phyloP scores from a whole-genome alignment of 345 rosid species.

The Rhizophora apiculata region DNA sequence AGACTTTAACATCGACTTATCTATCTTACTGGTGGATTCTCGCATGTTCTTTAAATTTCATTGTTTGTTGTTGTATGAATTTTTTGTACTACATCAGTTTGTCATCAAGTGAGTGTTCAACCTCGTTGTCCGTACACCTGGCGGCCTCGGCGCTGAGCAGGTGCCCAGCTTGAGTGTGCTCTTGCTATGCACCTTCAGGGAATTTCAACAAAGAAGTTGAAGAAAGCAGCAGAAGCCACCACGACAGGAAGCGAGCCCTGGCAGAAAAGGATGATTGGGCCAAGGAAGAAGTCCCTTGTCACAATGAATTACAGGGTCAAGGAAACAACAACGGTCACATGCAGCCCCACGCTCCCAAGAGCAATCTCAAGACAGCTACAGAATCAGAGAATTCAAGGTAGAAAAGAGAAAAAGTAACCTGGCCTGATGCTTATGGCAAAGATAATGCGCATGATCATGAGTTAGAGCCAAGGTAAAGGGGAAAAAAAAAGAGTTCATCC shows the following conservation, averaged over 20 bases:
- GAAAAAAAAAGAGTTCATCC: background rate
- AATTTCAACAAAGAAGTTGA: constrained; percentile 25
- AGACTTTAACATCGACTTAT: too few species aligned
- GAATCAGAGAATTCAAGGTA: constrained; percentile 11
- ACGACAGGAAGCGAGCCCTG: constrained; percentile 23
- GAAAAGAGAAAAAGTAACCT: constrained; percentile 67
- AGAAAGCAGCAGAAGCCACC: constrained; percentile 14
- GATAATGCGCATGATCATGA: constrained; percentile 77
- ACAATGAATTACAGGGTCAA: constrained; percentile 15
- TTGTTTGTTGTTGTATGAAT: too few species aligned
- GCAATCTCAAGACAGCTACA: constrained; percentile 49
- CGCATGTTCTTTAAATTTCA: too few species aligned
- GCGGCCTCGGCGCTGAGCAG: constrained; percentile 58
- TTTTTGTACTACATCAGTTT: background rate
- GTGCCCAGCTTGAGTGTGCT: constrained; percentile 67
- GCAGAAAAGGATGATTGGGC: constrained; percentile 38
- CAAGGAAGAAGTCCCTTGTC: constrained; percentile 21
- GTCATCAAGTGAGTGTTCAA: background rate
- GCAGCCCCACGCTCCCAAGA: constrained; percentile 43
- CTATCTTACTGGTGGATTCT: too few species aligned
- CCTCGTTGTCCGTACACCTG: constrained; percentile 42
- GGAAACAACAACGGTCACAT: constrained; percentile 20
- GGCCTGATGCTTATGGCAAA: constrained; percentile 76
- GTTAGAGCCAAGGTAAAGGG: constrained; percentile 57
- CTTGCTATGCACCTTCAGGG: constrained; percentile 60